Base-by-base conservation (phyloP, 2,329 filamentous ascomycete genomes). In the Aureobasidium sp. region DNA sequence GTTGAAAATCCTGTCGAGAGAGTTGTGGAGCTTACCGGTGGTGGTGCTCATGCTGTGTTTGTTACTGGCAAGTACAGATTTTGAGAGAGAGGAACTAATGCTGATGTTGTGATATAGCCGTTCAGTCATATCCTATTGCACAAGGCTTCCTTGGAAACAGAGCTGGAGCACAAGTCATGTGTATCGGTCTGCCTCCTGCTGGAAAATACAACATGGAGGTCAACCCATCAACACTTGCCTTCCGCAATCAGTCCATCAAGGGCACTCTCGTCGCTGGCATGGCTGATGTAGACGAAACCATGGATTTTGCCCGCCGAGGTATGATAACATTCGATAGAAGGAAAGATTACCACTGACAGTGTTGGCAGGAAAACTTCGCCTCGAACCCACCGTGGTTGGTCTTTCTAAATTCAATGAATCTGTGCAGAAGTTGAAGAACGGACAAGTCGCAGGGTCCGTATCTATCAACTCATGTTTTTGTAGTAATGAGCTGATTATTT, bases 1-100 rank as follows among this genome's bases (percentile, higher is more conserved):
- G 90, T 88, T 77, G 88, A 90, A 79, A 91, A 97, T 80, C 80
- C 98, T 31, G 91, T 97, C 72, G 88, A 88, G 71, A 93, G 97
- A 70, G 95, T 98, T 70, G 93, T 94, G 84, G 90, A 89, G 54
- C 90, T 91, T 33, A 97, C 93, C 1, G 93, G 93, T 25, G 87
- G 93, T 20, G 95, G 95, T 61, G 94, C 95, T 7, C 92, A 97
- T 74, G 95, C 94, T 45, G 94, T 95, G 68, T 25, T 25, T 29
- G 33, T 16, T 29, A 79, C 78, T 13, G 60, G 60, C 55, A 18
- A 55, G 60, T 29, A 23, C 10, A 36, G 27, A 31, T 31, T 10
- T 33, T 38, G 31, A 16, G 3, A 43, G 33, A 23, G 18, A 25
- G 20, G 25, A 10, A 15, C 13, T 5, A 9, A 11, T 33, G 4